Base-by-base conservation (phyloP, 192 early-diverging fungal species). In the Podila epicladia region DNA sequence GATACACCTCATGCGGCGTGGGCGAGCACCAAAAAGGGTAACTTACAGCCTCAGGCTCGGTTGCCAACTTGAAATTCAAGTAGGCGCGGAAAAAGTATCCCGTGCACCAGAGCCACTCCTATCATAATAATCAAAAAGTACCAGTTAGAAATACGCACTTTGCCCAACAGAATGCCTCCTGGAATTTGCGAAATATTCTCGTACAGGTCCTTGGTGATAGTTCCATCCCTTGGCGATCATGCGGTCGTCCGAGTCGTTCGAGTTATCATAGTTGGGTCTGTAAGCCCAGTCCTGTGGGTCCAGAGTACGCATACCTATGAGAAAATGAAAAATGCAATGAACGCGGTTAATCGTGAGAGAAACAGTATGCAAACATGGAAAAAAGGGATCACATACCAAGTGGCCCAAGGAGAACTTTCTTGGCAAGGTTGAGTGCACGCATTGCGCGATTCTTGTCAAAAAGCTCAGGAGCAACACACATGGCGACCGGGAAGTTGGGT, bases 221-320 rank as follows among this genome's bases (percentile, higher is more conserved):
- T 99, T 99, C 84, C 94, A 94, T 22, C 98, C 98, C 69, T 99
- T 97, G 4, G 98, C 97, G 2, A 97, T 89, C 13, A 91, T 84
- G 11, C 91, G 82, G 69, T 99, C 97, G 55, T 82, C 78, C 17
- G 92, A 91, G 69, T 99, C 96, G 77, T 99, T 93, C 55, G 85
- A 85, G 78, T 99, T 99, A 80, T 97, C 92, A 79, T 99, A 99
- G 61, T 90, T 65, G n/a, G 95, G 96, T 33, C 96, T 90, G 75
- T 99, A 98, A n/a, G 89, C 91, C 87, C 90, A 93, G 75, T 99
- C 98, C 4, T 61, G 64, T n/a, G 97, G 98, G 84, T 99, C 97
- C 55, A 99, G 83, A 1, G 98, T 98, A 69, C 95, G 93, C 88
- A 99, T 97, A 22, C 97, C 96, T 77, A 24, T 26, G 37, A 9